phyloP scores from a whole-genome alignment of 2,329 filamentous ascomycete genomes.

The Alternaria solani region DNA sequence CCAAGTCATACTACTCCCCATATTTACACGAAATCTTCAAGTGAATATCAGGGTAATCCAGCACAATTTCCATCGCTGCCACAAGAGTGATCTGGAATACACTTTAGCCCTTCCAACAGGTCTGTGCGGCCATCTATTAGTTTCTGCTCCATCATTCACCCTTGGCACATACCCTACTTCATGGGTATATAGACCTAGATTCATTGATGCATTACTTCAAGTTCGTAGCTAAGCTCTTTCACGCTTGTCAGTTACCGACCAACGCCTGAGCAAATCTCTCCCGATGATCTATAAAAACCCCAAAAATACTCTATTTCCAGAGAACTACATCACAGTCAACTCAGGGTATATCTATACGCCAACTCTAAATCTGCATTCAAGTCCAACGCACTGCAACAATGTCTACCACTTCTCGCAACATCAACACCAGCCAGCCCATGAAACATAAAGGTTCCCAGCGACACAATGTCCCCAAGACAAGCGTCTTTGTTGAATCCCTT shows the following conservation, averaged over 20 bases:
- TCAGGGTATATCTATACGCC: neutral
- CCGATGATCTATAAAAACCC: neutral
- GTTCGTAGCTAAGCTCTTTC: neutral
- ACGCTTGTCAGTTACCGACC: neutral
- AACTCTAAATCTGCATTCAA: neutral
- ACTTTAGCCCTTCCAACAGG: neutral
- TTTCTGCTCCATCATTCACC: neutral
- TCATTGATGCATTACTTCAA: neutral
- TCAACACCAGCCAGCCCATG: neutral
- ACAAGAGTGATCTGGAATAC: neutral
- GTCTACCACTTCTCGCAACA: neutral
- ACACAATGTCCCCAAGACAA: neutral
- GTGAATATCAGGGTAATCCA: neutral
- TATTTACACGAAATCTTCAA: neutral
- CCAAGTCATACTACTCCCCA: neutral
- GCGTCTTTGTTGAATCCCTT: slow-evolving; percentile 2
- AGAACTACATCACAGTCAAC: neutral
- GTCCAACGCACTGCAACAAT: neutral
- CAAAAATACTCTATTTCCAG: neutral
- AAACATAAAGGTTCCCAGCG: neutral
- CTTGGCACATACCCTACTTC: neutral
- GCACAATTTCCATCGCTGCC: neutral
- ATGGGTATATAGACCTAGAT: neutral
- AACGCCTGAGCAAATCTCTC: neutral
- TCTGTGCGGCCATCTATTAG: neutral